Evolutionary conservation across 305 asterid genomes (phyloP).

Genomic region (Fraxinus greggii): DNA sequence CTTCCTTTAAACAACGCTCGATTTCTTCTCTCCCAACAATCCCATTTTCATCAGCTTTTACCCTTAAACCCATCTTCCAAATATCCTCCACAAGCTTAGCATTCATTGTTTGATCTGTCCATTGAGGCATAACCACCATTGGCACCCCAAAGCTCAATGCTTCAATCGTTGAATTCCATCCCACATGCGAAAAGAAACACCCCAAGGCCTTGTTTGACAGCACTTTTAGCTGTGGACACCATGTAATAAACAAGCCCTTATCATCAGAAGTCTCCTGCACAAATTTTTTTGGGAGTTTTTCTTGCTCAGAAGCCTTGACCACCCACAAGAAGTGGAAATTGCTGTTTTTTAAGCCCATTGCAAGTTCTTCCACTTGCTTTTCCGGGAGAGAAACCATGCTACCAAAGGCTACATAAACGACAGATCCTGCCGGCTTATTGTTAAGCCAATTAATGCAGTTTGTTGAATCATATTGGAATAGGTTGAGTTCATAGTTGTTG

Average conservation of each 20-base stretch:
- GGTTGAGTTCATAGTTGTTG: slow-evolving; percentile 44
- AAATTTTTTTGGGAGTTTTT: slow-evolving; percentile 36
- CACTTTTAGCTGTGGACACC: slow-evolving; percentile 35
- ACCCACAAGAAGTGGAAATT: slow-evolving; percentile 59
- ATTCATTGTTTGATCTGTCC: slow-evolving; percentile 37
- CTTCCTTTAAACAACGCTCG: slow-evolving; percentile 24
- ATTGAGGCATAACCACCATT: slow-evolving; percentile 37
- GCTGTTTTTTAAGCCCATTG: slow-evolving; percentile 41
- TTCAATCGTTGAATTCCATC: slow-evolving; percentile 46
- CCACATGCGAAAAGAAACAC: slow-evolving; percentile 36
- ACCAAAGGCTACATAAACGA: slow-evolving; percentile 66
- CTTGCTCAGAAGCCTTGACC: slow-evolving; percentile 33
- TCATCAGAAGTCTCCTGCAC: neutral
- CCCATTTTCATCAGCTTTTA: slow-evolving; percentile 23
- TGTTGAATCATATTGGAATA: slow-evolving; percentile 40
- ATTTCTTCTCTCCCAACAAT: slow-evolving; percentile 33
- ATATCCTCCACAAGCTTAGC: slow-evolving; percentile 34
- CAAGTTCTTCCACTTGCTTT: slow-evolving; percentile 55
- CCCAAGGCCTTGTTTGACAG: slow-evolving; percentile 37
- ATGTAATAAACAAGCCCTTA: slow-evolving; percentile 31
- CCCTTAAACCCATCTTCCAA: slow-evolving; percentile 38
- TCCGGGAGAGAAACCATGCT: slow-evolving; percentile 57
- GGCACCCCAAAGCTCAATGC: slow-evolving; percentile 35
- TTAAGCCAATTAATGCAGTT: slow-evolving; percentile 45
- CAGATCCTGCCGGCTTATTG: slow-evolving; percentile 46